Conservation (phyloP, 148 eudicot genomes). For the Euryodendron excelsum region DNA sequence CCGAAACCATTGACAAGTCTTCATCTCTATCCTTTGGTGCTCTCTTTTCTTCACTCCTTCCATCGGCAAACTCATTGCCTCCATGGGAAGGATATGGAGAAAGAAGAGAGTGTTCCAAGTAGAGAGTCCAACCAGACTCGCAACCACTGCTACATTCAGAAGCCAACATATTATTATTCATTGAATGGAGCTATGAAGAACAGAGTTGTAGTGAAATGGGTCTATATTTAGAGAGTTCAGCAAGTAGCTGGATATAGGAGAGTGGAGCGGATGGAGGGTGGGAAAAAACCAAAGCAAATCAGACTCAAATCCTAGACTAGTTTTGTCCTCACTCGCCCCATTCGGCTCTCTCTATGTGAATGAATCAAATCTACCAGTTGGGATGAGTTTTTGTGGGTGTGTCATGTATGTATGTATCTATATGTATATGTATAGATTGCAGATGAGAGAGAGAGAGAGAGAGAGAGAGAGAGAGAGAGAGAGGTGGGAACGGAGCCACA, state of each 20-base stretch:
- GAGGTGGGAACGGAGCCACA: constrained; percentile 12
- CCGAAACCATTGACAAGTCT: constrained; percentile 66
- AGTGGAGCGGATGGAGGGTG: background rate
- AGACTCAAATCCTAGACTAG: constrained; percentile 28
- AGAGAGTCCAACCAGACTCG: constrained; percentile 81
- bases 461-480: constrained; percentile 4
- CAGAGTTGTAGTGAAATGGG: no score
- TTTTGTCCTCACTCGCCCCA: constrained; percentile 35
- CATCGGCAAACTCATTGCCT: background rate
- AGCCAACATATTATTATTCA: background rate
- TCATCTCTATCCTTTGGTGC: constrained; percentile 22
- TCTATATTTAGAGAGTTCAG: background rate
- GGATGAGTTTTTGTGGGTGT: constrained; percentile 16
- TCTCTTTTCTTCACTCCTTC: background rate
- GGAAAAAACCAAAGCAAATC: constrained; percentile 16
- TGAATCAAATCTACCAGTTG: constrained; percentile 59
- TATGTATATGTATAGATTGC: background rate
- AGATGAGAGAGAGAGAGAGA: no score
- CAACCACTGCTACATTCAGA: constrained; percentile 50
- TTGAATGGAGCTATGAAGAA: no score
- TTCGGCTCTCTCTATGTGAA: constrained; percentile 22
- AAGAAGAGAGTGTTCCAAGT: constrained; percentile 46
- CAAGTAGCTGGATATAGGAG: no score
- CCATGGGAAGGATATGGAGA: background rate
- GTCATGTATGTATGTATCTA: background rate